Evolutionary conservation across 2,329 filamentous ascomycete species (phyloP).

Genomic region (Tolypocladium tundrense): DNA sequence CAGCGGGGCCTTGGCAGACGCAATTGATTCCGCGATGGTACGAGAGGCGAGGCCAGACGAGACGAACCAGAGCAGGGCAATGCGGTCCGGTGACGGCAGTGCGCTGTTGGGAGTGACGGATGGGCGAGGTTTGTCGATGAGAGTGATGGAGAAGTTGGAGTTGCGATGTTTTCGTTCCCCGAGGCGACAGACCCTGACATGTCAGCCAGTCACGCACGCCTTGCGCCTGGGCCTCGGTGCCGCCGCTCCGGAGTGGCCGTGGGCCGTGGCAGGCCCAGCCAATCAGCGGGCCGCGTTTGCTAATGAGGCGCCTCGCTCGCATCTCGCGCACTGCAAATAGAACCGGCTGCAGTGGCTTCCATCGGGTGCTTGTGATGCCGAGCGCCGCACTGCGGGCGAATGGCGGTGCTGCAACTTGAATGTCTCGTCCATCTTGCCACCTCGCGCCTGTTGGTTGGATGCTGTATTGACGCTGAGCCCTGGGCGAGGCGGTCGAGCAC

Average conservation of each 20-base stretch:
- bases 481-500: not conserved
- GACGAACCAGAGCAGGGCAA: not conserved
- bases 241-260: not conserved
- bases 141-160: not conserved
- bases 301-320: conserved; percentile 9
- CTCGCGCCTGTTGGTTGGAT: not conserved
- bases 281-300: conserved; percentile 17
- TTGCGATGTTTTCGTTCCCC: not conserved
- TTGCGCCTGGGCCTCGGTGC: not conserved
- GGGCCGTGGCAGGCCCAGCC: conserved; percentile 4
- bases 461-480: not conserved
- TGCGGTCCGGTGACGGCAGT: not conserved
- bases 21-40: not conserved
- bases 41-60: not conserved
- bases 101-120: not conserved
- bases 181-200: not conserved
- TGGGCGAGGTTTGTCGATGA: not conserved
- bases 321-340: too few relatives aligned
- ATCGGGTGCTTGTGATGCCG: not conserved
- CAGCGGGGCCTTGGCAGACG: not conserved
- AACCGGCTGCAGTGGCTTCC: not conserved
- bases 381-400: not conserved
- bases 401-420: not conserved
- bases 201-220: not conserved
- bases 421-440: not conserved